Evolutionary conservation across 768 basidiomycete species (phyloP), one percentile per base, ranked within the genome.

Genomic region (Lactarius indigo): DNA sequence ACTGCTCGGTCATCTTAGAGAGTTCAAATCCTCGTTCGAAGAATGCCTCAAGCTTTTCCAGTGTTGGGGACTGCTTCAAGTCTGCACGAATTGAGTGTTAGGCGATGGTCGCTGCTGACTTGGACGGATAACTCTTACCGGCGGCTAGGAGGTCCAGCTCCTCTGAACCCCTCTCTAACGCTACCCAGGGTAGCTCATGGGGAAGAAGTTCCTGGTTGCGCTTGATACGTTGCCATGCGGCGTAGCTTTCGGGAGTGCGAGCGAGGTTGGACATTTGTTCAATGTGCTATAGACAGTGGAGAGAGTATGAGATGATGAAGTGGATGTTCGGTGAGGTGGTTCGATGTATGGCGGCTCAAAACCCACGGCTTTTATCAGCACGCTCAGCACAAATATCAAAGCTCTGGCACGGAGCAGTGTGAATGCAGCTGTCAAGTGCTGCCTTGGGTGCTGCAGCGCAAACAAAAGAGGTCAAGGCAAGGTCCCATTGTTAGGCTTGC

Each of bases 161-260:
- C 35, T 23, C 5, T 23, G 33, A 17, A 20, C 15, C 1, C 17
- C 33, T 17, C 10, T 39, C 28, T 13, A 37, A 37, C 15, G 12
- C 35, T 3, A 39, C 35, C 2, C 55, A 44, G n/a, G 20, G 37
- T 26, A 30, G 28, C 4, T 50, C 35, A 3, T 62, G 13, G 26
- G 44, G 55, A 50, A 28, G 28, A 28, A 37, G 59, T 1, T 5
- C 44, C 41, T 20, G 20, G 20, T n/a, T 26, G 8, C 26, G 65
- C 28, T 57, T 66, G 6, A 62, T n/a, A 28, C 57, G 55, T 20
- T 66, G 60, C 60, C 60, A 66, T 5, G 60, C 65, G n/a, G 44
- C 60, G 13, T 50, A 23, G 37, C 60, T 62, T 39, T 66, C 65
- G 5, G 60, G 65, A 44, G 44, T 47, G 23, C 42, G 56, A 50